These are phyloP conservation scores for Neofusicoccum kwambonambiense DNA, from an alignment of 2,329 filamentous ascomycete genomes.

Conservation along the genomic window DNA sequence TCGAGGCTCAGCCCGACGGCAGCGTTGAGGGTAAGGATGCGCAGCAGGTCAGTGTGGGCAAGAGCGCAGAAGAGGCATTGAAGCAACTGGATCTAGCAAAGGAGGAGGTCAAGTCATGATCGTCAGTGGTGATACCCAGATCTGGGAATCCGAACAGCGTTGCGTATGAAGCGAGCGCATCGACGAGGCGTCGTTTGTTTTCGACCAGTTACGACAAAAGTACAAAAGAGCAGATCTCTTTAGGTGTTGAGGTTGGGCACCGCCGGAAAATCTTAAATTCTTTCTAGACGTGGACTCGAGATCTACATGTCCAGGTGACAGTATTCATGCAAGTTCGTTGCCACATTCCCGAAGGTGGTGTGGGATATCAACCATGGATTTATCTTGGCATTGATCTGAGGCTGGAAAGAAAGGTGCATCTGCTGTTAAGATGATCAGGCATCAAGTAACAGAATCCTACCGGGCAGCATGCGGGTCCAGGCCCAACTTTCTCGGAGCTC, in stretches of 20 bases:
- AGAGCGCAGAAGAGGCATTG: constrained; percentile 35
- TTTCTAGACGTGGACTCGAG: neutral
- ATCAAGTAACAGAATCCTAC: too few species aligned
- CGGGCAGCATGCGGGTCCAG: too few species aligned
- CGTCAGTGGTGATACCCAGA: neutral
- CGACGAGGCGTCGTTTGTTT: neutral
- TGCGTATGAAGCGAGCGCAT: neutral
- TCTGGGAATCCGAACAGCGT: neutral
- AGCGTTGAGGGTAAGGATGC: constrained; percentile 44
- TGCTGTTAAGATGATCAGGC: too few species aligned
- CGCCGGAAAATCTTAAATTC: neutral
- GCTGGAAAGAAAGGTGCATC: too few species aligned
- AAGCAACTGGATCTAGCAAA: constrained; percentile 25
- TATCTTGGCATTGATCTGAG: too few species aligned
- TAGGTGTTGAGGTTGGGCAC: neutral
- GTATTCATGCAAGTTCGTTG: too few species aligned
- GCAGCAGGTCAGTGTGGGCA: constrained; percentile 42
- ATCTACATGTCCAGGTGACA: neutral
- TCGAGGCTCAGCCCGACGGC: constrained; percentile 47
- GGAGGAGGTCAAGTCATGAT: constrained; percentile 18
- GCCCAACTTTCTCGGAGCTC: too few species aligned
- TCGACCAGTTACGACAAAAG: neutral
- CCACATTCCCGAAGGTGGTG: too few species aligned
- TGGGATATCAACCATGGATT: too few species aligned
- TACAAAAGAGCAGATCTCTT: neutral